phyloP scores from a whole-genome alignment of 2,329 filamentous ascomycete genomes.

The Fusarium tricinctum region DNA sequence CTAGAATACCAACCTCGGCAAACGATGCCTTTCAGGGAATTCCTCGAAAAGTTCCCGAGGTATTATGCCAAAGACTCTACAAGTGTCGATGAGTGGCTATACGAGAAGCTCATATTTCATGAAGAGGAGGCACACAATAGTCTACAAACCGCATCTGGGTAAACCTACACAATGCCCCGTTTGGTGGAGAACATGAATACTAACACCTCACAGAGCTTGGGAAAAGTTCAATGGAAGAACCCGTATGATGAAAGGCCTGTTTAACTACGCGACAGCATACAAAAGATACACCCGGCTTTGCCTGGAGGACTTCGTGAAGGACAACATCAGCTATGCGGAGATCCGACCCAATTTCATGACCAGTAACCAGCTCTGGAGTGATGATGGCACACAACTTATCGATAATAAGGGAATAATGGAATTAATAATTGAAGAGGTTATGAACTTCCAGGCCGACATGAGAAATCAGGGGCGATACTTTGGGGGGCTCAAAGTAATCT shows the following conservation, averaged over 20 bases:
- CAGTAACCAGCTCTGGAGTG: constrained; percentile 70
- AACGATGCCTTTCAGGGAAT: constrained; percentile 61
- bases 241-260: constrained; percentile 78
- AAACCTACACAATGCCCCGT: constrained; percentile 41
- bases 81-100: constrained; percentile 67
- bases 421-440: constrained; percentile 70
- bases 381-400: constrained; percentile 67
- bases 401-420: constrained; percentile 71
- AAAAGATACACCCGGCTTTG: constrained; percentile 70
- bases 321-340: constrained; percentile 79
- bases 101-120: constrained; percentile 72
- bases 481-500: constrained; percentile 77
- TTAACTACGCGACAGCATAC: constrained; percentile 76
- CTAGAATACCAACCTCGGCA: constrained; percentile 60
- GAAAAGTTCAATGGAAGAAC: constrained; percentile 77
- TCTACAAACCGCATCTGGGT: constrained; percentile 68
- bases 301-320: constrained; percentile 72
- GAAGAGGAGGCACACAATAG: constrained; percentile 70
- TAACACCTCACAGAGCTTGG: constrained; percentile 63
- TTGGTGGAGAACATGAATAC: neutral
- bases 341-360: constrained; percentile 78
- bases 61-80: constrained; percentile 42
- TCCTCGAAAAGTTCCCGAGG: constrained; percentile 55
- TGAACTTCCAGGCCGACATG: constrained; percentile 59
- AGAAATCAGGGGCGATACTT: constrained; percentile 59